Evolutionary conservation across 2,329 filamentous ascomycete species (phyloP).

Genomic region (Trichoderma gracile): DNA sequence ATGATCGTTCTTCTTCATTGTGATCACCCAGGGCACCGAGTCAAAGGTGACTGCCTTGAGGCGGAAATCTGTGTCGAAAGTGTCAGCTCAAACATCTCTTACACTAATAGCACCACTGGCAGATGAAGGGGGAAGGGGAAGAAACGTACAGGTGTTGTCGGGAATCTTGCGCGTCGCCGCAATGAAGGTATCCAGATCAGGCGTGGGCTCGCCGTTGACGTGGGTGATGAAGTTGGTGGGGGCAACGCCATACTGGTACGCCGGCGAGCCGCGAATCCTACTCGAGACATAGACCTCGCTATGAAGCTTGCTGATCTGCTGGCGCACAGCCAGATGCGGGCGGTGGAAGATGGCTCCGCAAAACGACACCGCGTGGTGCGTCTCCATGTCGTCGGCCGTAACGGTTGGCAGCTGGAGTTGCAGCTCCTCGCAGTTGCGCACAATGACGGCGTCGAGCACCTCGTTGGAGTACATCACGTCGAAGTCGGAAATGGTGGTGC

Average conservation of each 20-base stretch:
- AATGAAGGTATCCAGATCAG: conserved; percentile 78
- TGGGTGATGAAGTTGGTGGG: conserved; percentile 98
- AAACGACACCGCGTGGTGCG: conserved; percentile 87
- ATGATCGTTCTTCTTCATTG: conserved; percentile 99
- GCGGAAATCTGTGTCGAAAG: conserved; percentile 73
- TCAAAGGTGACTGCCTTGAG: conserved; percentile 98
- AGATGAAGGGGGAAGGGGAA: neutral
- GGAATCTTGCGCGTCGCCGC: conserved; percentile 81
- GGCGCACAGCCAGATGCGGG: conserved; percentile 92
- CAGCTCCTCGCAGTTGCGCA: conserved; percentile 81
- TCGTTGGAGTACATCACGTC: conserved; percentile 96
- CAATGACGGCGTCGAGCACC: conserved; percentile 77
- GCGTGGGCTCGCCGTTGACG: conserved; percentile 85
- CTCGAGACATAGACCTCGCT: conserved; percentile 96
- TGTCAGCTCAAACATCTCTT: conserved; percentile 26
- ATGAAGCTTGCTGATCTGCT: conserved; percentile 95
- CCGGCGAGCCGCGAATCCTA: conserved; percentile 76
- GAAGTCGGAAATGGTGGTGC: conserved; percentile 88
- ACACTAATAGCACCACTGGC: neutral
- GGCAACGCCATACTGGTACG: conserved; percentile 87
- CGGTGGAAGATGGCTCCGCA: conserved; percentile 92
- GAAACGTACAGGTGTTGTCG: conserved; percentile 79
- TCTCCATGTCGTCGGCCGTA: conserved; percentile 86
- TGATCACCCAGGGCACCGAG: conserved; percentile 98
- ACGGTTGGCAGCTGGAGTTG: conserved; percentile 79